Evolutionary conservation across 2,329 filamentous ascomycete genomes (phyloP).

Genomic region (Fonsecaea multimorphosa): DNA sequence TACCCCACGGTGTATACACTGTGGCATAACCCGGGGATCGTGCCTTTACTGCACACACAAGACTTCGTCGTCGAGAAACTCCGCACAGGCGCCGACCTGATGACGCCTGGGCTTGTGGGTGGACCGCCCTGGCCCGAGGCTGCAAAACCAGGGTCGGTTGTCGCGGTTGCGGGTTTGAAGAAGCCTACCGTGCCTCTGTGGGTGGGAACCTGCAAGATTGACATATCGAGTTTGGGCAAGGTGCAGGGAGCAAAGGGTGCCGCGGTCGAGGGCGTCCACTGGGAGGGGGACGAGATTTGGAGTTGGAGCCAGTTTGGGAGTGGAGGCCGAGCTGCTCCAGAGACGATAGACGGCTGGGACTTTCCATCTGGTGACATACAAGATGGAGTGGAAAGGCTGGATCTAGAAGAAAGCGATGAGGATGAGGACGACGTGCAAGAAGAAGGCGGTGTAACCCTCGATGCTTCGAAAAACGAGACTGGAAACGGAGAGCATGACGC

Average conservation of each 20-base stretch:
- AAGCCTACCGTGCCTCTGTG: conserved; percentile 66
- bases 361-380: conserved; percentile 43
- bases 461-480: conserved; percentile 31
- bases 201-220: conserved; percentile 69
- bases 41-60: conserved; percentile 69
- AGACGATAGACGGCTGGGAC: conserved; percentile 60
- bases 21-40: conserved; percentile 66
- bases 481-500: conserved; percentile 39
- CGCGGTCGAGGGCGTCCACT: conserved; percentile 70
- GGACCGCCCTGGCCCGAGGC: conserved; percentile 67
- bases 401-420: conserved; percentile 52
- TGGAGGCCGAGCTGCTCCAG: conserved; percentile 60
- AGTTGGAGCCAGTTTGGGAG: conserved; percentile 63
- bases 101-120: conserved; percentile 70
- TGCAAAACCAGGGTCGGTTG: conserved; percentile 65
- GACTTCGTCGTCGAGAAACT: conserved; percentile 66
- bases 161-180: conserved; percentile 67
- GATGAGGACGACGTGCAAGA: conserved; percentile 49
- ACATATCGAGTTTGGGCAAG: conserved; percentile 60
- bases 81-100: conserved; percentile 69
- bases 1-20: conserved; percentile 67
- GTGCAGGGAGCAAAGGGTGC: conserved; percentile 68
- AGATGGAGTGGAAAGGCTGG: conserved; percentile 50
- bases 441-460: conserved; percentile 54
- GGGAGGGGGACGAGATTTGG: conserved; percentile 74